phyloP scores from a whole-genome alignment of 495 filamentous ascomycete species.

The Bryoglossum gracile region DNA sequence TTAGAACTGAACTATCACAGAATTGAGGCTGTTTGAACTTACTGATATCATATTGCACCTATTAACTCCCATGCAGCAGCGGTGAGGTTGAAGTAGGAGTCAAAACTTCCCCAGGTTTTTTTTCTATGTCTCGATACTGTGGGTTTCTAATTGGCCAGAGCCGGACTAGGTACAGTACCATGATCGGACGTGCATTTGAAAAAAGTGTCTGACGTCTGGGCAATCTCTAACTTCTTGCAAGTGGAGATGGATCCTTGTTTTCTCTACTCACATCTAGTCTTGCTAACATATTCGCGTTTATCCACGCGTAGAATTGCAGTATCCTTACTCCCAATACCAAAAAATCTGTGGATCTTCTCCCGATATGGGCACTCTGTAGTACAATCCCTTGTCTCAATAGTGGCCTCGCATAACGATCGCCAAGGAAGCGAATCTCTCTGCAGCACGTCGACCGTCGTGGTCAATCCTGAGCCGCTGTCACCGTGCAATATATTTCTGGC shows the following conservation, averaged over 20 bases:
- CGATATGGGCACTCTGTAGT: no score
- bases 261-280: no score
- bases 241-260: no score
- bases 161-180: background rate
- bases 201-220: background rate
- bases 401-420: conserved; percentile 12
- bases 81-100: conserved; percentile 1
- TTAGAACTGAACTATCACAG: background rate
- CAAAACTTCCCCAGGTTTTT: conserved; percentile 14
- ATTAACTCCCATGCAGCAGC: conserved; percentile 8
- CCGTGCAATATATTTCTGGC: conserved; percentile 2
- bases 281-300: no score
- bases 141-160: conserved; percentile 5
- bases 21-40: background rate
- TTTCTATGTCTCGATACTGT: conserved; percentile 1
- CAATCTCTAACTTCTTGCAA: no score
- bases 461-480: no score
- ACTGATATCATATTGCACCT: conserved; percentile 23
- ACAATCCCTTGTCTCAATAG: conserved; percentile 8
- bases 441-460: conserved; percentile 8
- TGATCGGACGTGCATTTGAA: conserved; percentile 3
- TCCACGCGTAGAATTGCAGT: no score
- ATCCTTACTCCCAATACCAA: no score
- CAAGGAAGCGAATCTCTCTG: conserved; percentile 7
- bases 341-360: no score